Base-by-base conservation (phyloP, 2,329 filamentous ascomycete species). In the Trichoderma cornu-damae region DNA sequence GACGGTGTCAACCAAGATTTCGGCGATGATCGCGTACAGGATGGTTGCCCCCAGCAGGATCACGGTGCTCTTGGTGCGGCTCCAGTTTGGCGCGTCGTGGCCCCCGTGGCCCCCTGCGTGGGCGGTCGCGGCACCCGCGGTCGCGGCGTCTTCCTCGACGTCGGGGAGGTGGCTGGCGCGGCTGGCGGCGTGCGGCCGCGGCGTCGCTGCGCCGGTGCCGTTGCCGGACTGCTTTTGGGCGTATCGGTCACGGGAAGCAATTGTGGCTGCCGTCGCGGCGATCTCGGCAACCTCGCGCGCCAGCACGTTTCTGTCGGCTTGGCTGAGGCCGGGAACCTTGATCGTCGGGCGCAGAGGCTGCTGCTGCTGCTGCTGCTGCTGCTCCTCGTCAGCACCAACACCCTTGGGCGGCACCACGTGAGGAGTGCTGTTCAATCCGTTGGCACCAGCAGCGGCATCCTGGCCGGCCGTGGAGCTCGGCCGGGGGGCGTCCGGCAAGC, bases 51-150 rank as follows among this genome's bases (percentile, higher is more conserved):
- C 87, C 63, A 97, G 84, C 11, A 99, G 79, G 59, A 99, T 93
- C 46, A 96, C 78, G 2, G 90, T 82, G 77, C 90, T 96, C 81
- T 97, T 97, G 53, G 81, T 83, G 60, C 91, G 86, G 66, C 93
- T 90, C 94, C 94, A 99, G 70, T 99, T 99, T 4, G 94, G 94
- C n/a, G 94, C 94, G 72, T 99, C 94, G 66, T 99, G 95, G 1
- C 93, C 92, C 44, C 89, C 89, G 52, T 80, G 79, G 12, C 73
- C 66, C 37, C 62, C 65, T 40, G 65, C 68, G 37, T 67, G 68
- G n/a, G 63, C 65, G 38, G 73, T 73, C 0, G 68, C 70, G 6
- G 64, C 66, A n/a, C 65, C 69, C 0, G 65, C 66, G 2, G 61
- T 65, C 3, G 61, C 63, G 5, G 61, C 75, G 16, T 69, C 67